phyloP scores from a whole-genome alignment of 2,329 filamentous ascomycete genomes.

The Monosporascus sp. region DNA sequence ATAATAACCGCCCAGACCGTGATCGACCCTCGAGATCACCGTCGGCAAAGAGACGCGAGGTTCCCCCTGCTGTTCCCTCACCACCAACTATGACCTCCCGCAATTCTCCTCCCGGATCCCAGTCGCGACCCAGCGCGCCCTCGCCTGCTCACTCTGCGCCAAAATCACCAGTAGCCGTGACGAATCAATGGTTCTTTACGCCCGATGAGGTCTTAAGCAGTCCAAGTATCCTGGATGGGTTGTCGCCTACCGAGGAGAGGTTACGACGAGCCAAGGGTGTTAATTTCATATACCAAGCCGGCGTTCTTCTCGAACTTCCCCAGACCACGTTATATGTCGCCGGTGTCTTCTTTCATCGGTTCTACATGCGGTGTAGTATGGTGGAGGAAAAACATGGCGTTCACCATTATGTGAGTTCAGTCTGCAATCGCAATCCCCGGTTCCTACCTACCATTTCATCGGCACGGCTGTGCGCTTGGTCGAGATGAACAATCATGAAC shows the following conservation, averaged over 20 bases:
- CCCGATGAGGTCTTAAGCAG: constrained; percentile 75
- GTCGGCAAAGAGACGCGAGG: constrained; percentile 41
- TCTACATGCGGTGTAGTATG: constrained; percentile 87
- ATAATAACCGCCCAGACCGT: constrained; percentile 12
- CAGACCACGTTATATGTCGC: constrained; percentile 91
- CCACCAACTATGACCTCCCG: constrained; percentile 52
- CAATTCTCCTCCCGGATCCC: constrained; percentile 43
- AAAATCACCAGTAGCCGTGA: constrained; percentile 29
- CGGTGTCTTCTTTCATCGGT: constrained; percentile 90
- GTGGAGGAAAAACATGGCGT: constrained; percentile 69
- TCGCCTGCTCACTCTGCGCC: constrained; percentile 38
- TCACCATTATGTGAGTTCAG: constrained; percentile 74
- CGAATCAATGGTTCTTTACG: constrained; percentile 83
- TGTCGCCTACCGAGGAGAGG: constrained; percentile 71
- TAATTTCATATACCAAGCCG: constrained; percentile 94
- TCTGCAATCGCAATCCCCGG: background rate
- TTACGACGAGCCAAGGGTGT: constrained; percentile 82
- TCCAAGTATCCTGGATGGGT: constrained; percentile 79
- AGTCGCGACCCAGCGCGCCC: constrained; percentile 35
- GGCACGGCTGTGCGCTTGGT: too few species aligned
- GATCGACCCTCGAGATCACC: constrained; percentile 43
- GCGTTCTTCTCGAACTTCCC: constrained; percentile 85
- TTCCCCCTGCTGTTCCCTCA: constrained; percentile 57
- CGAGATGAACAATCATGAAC: background rate
- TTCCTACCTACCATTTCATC: too few species aligned